phyloP scores from a whole-genome alignment of 192 early-diverging fungal species.

The Geosiphon pyriformis region DNA sequence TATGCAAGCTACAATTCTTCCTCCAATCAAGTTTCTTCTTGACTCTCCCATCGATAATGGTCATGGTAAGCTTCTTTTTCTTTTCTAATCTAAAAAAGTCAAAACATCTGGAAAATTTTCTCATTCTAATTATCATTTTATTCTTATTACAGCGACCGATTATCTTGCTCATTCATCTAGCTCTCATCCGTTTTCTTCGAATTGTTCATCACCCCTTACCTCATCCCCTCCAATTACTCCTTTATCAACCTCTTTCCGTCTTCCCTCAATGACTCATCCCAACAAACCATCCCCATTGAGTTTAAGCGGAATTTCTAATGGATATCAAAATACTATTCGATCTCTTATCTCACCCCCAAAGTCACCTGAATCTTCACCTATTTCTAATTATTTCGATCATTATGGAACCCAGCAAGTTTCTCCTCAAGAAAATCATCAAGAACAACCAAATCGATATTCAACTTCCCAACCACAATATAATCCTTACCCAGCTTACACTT shows the following conservation, averaged over 20 bases:
- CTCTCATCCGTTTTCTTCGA: neutral
- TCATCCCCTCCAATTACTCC: neutral
- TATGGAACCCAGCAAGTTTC: neutral
- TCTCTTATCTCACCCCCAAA: neutral
- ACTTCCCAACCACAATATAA: neutral
- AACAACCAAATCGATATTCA: neutral
- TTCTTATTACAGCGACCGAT: neutral
- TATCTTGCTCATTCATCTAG: neutral
- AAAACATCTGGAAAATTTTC: too few species aligned
- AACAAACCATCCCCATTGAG: neutral
- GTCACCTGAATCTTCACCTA: neutral
- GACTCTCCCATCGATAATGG: neutral
- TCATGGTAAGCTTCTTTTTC: neutral
- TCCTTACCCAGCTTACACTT: neutral
- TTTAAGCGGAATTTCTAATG: neutral
- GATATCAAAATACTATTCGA: neutral
- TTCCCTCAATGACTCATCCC: neutral
- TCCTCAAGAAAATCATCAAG: neutral
- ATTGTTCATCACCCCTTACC: too few species aligned
- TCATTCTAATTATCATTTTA: too few species aligned
- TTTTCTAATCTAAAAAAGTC: too few species aligned
- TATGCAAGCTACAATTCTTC: constrained; percentile 7
- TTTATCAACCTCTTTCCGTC: neutral
- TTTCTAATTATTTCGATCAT: neutral
- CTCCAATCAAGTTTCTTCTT: constrained; percentile 1